Evolutionary conservation across 106 monocot species (phyloP).

Genomic region (Allium fistulosum): DNA sequence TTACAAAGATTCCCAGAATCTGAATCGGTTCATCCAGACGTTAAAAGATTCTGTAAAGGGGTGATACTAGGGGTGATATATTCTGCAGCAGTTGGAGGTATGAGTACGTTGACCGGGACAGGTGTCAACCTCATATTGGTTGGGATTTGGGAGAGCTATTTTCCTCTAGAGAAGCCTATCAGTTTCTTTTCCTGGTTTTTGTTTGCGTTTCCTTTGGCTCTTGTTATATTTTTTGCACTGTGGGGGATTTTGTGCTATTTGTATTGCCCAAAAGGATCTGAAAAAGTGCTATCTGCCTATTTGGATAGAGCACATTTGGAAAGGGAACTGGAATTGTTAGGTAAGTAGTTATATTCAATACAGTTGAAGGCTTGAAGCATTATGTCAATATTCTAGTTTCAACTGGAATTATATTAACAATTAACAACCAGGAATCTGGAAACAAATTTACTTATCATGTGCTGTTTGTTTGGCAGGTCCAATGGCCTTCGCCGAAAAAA

Average conservation of each 20-base stretch:
- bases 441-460: not conserved
- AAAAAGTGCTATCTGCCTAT: slow-evolving; percentile 44
- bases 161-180: slow-evolving; percentile 54
- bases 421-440: not conserved
- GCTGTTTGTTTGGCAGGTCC: slow-evolving; percentile 41
- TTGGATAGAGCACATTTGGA: slow-evolving; percentile 55
- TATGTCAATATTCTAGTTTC: not conserved
- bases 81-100: slow-evolving; percentile 71
- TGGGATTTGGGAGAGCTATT: slow-evolving; percentile 83
- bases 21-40: slow-evolving; percentile 22
- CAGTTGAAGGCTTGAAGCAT: too few relatives aligned
- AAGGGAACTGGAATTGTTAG: slow-evolving; percentile 71
- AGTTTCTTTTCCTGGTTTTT: slow-evolving; percentile 80
- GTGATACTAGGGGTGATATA: slow-evolving; percentile 80
- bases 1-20: slow-evolving; percentile 43
- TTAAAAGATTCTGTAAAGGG: slow-evolving; percentile 53
- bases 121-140: slow-evolving; percentile 79
- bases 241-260: slow-evolving; percentile 65
- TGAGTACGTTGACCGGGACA: slow-evolving; percentile 78
- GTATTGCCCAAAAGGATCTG: slow-evolving; percentile 52
- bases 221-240: slow-evolving; percentile 57
- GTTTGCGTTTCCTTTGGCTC: slow-evolving; percentile 77
- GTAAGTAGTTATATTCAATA: slow-evolving; percentile 14
- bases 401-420: not conserved
- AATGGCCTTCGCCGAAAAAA: slow-evolving; percentile 96